Evolutionary conservation across 108 stramenopile genomes (phyloP).

Genomic region (Pinguiococcus pyrenoidosus): DNA sequence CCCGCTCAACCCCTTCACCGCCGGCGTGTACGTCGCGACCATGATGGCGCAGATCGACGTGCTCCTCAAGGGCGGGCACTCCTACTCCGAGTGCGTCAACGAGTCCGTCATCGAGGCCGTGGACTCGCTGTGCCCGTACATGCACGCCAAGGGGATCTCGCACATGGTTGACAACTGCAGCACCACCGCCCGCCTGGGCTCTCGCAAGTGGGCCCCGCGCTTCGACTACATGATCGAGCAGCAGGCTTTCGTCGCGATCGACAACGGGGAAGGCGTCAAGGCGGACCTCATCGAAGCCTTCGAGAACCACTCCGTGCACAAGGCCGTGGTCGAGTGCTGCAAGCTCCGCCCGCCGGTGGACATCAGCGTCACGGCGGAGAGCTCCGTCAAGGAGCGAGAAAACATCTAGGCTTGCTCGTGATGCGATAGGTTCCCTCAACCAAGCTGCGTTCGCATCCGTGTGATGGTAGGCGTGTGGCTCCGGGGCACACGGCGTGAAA

Average conservation of each 20-base stretch:
- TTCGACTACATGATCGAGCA: conserved; percentile 98
- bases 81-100: conserved; percentile 96
- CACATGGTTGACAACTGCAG: conserved; percentile 99
- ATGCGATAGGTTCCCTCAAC: too few species aligned
- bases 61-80: conserved; percentile 81
- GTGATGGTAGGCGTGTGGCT: too few species aligned
- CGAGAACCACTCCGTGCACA: conserved; percentile 79
- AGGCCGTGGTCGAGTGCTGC: conserved; percentile 82
- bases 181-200: conserved; percentile 93
- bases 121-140: conserved; percentile 93
- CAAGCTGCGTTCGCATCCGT: too few species aligned
- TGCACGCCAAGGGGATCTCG: conserved; percentile 95
- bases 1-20: conserved; percentile 93
- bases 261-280: conserved; percentile 74
- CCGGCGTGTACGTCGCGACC: conserved; percentile 91
- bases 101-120: conserved; percentile 97
- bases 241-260: conserved; percentile 88
- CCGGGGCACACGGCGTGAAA: too few species aligned
- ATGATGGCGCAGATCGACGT: conserved; percentile 99
- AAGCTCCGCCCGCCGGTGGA: conserved; percentile 88
- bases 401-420: too few species aligned
- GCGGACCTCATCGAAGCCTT: conserved; percentile 67
- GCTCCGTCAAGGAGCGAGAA: conserved; percentile 72
- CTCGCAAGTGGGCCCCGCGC: conserved; percentile 92
- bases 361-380: conserved; percentile 72